Evolutionary conservation across 352 stramenopile genomes (phyloP), one percentile per base, ranked within the genome.

Genomic region (Globisporangium splendens): DNA sequence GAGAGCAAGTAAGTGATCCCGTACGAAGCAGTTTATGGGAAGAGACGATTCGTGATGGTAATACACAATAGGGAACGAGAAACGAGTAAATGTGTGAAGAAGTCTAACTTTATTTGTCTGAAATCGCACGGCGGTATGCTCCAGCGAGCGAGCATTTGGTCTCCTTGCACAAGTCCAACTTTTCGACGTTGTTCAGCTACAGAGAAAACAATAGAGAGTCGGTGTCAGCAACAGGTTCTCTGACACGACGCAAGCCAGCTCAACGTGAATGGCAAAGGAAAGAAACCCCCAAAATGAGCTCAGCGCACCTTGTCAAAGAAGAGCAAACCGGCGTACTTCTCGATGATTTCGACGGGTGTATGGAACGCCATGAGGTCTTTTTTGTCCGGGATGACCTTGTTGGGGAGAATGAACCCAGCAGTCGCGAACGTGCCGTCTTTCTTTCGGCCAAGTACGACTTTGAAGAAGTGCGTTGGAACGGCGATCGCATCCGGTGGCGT

Each of bases 401-500:
- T 98, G 13, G 94, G 93, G 53, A 99, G 68, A 41, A 98, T 91
- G 79, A 99, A 98, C 46, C 91, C 93, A 24, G 83, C 79, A 2
- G 86, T 91, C 59, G 95, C 87, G 55, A 94, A 83, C 54, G 65
- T 61, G 39, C 86, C 78, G 20, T 68, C 65, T 20, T 53, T 62
- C 44, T 74, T 79, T 54, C 68, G 68, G 5, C 82, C 88, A 1
- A 97, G 72, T 8, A 98, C 67, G 33, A 98, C 81, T 68, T 99
- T 99, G 75, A 97, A 99, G 65, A 99, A 98, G 66, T 99, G 96
- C 50, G 96, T 98, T 13, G 96, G 96, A 44, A 99, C 93, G 12
- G 86, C 72, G 35, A 98, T 69, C 6, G 91, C 73, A 52, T 94
- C 85, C 4, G 91, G 89, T 20, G 90, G 88, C 24, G 75, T 77